Conservation (phyloP, 352 stramenopile genomes). For the Halophytophthora polymorphica region DNA sequence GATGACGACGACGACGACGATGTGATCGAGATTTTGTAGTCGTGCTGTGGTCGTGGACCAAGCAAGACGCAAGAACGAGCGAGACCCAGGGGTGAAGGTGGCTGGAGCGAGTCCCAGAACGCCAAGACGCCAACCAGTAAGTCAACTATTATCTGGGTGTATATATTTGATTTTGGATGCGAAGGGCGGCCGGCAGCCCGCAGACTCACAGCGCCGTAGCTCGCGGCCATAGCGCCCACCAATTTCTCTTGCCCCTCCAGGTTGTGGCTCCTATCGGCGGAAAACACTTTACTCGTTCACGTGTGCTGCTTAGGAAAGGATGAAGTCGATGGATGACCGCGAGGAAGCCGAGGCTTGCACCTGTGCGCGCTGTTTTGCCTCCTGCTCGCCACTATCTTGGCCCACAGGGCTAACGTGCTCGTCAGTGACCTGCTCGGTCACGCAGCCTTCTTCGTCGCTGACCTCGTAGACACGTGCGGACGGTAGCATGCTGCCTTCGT, state of each 20-base stretch:
- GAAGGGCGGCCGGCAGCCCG: too few species aligned
- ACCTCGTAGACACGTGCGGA: constrained; percentile 2
- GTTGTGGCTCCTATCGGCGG: too few species aligned
- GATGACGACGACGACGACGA: constrained; percentile 19
- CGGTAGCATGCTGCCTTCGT: constrained; percentile 26
- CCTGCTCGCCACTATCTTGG: neutral
- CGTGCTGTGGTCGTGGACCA: neutral
- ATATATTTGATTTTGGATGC: too few species aligned
- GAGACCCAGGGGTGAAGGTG: too few species aligned
- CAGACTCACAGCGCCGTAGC: too few species aligned
- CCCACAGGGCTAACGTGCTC: neutral
- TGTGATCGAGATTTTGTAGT: constrained; percentile 43
- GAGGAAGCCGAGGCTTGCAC: neutral
- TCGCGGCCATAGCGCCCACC: too few species aligned
- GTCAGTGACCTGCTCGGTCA: neutral
- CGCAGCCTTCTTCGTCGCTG: neutral
- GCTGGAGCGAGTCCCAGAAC: too few species aligned
- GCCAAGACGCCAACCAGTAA: too few species aligned
- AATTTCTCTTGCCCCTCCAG: too few species aligned
- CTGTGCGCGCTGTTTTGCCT: neutral
- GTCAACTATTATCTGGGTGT: too few species aligned
- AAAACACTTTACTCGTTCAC: too few species aligned
- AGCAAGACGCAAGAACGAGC: too few species aligned
- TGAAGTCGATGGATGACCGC: constrained; percentile 16
- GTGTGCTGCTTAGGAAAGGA: constrained; percentile 15